Evolutionary conservation across 1,284 basidiomycete genomes (phyloP).

Genomic region (Ganoderma sinense): DNA sequence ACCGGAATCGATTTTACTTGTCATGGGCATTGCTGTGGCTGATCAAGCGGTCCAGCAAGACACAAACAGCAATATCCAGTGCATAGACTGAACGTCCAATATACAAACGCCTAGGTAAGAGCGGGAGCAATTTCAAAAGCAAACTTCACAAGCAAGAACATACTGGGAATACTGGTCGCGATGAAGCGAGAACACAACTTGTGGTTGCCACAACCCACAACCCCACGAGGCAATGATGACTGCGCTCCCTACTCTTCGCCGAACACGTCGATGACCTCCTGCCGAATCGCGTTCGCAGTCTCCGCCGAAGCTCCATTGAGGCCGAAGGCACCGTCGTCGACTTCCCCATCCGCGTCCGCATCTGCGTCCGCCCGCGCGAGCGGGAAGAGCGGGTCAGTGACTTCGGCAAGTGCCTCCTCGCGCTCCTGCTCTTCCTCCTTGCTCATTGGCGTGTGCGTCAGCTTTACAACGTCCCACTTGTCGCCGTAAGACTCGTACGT

Average conservation of each 20-base stretch:
- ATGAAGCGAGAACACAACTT: too few species aligned
- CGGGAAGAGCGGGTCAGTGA: slow-evolving; percentile 59
- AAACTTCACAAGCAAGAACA: too few species aligned
- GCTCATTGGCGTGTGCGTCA: slow-evolving; percentile 61
- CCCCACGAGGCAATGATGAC: too few species aligned
- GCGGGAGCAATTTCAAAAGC: too few species aligned
- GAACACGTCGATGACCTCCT: slow-evolving; percentile 33
- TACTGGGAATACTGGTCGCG: too few species aligned
- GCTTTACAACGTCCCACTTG: slow-evolving; percentile 81
- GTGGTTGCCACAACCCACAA: too few species aligned
- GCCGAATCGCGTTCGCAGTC: slow-evolving; percentile 15
- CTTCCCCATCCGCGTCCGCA: slow-evolving; percentile 55
- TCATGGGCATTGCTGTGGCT: too few species aligned
- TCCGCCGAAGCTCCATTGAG: slow-evolving; percentile 28
- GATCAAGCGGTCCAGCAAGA: too few species aligned
- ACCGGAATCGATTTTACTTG: too few species aligned
- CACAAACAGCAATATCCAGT: too few species aligned
- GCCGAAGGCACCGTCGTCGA: slow-evolving; percentile 33
- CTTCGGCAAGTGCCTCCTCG: slow-evolving; percentile 59
- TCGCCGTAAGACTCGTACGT: slow-evolving; percentile 71
- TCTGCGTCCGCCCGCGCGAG: slow-evolving; percentile 49
- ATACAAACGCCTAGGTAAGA: too few species aligned
- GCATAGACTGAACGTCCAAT: too few species aligned
- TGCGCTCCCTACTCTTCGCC: slow-evolving; percentile 30
- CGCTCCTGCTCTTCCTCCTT: slow-evolving; percentile 61